phyloP scores from a whole-genome alignment of 1,139 yeast species.

The Kodamaea fungicola region DNA sequence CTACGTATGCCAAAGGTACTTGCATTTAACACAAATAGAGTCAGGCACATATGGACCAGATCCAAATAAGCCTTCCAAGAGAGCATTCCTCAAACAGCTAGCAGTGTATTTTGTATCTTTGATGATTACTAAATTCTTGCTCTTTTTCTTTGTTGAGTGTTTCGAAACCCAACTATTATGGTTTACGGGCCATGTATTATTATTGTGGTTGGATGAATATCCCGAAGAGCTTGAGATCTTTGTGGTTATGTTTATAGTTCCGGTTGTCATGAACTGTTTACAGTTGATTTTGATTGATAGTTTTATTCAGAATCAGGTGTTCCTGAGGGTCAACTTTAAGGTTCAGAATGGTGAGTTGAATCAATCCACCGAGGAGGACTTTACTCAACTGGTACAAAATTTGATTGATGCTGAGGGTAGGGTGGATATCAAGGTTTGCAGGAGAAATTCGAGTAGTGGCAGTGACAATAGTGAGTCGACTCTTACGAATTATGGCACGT shows the following conservation, averaged over 20 bases:
- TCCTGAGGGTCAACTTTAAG: constrained; percentile 22
- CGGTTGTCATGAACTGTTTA: constrained; percentile 75
- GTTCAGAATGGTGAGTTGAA: constrained; percentile 12
- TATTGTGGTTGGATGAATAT: constrained; percentile 77
- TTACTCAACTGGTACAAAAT: constrained; percentile 1
- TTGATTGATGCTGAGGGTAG: constrained; percentile 4
- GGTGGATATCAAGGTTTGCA: neutral
- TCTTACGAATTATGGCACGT: constrained; percentile 7
- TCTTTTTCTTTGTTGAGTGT: constrained; percentile 37
- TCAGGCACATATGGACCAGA: constrained; percentile 79
- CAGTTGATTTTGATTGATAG: constrained; percentile 87
- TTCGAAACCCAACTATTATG: constrained; percentile 41
- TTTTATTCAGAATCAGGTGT: constrained; percentile 60
- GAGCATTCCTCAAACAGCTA: constrained; percentile 73
- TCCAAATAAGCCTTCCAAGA: constrained; percentile 55
- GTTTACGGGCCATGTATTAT: constrained; percentile 43
- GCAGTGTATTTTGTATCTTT: constrained; percentile 61
- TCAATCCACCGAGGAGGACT: neutral
- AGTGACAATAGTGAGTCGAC: constrained; percentile 3
- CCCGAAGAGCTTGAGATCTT: constrained; percentile 77
- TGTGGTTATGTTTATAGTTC: constrained; percentile 80
- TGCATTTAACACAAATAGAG: constrained; percentile 51
- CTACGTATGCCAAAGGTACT: constrained; percentile 31
- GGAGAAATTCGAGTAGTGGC: neutral
- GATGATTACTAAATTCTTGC: constrained; percentile 58